Conservation (phyloP, 1,139 yeast genomes). For the Yamadazyma sp. region DNA sequence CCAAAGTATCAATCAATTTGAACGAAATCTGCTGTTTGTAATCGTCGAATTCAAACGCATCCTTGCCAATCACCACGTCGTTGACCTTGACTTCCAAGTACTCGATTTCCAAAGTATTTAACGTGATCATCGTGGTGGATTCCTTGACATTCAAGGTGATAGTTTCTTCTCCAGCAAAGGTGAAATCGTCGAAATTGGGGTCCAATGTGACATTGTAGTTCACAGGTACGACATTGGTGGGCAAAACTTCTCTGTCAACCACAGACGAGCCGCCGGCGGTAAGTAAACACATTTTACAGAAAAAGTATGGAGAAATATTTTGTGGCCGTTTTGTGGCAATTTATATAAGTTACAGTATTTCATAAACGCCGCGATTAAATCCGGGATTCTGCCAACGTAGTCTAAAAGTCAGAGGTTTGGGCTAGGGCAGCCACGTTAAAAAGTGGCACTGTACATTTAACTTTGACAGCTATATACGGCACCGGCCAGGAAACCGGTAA, state of each 20-base stretch:
- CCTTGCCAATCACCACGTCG: slow-evolving; percentile 30
- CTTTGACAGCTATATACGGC: slow-evolving; percentile 1
- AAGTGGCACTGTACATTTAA: neutral
- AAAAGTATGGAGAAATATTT: neutral
- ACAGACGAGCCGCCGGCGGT: slow-evolving; percentile 3
- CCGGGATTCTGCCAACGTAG: neutral
- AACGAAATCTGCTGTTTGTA: slow-evolving; percentile 67
- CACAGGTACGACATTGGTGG: slow-evolving; percentile 67
- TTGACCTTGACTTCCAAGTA: slow-evolving; percentile 52
- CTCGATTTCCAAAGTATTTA: slow-evolving; percentile 67
- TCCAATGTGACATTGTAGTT: slow-evolving; percentile 73
- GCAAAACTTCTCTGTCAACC: slow-evolving; percentile 65
- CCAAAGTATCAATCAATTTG: slow-evolving; percentile 50
- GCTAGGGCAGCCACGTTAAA: too few species aligned
- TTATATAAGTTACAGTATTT: too few species aligned
- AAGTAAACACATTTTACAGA: slow-evolving; percentile 1
- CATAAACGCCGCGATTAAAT: neutral
- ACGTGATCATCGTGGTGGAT: slow-evolving; percentile 47
- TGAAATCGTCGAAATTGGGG: slow-evolving; percentile 71
- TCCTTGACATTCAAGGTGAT: slow-evolving; percentile 67
- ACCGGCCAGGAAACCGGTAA: neutral
- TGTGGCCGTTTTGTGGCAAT: neutral
- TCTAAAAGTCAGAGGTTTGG: too few species aligned
- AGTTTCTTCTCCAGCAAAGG: slow-evolving; percentile 63
- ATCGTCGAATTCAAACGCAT: slow-evolving; percentile 37